Evolutionary conservation across 129 eudicot genomes (phyloP).

Genomic region (Helianthus tuberosus): DNA sequence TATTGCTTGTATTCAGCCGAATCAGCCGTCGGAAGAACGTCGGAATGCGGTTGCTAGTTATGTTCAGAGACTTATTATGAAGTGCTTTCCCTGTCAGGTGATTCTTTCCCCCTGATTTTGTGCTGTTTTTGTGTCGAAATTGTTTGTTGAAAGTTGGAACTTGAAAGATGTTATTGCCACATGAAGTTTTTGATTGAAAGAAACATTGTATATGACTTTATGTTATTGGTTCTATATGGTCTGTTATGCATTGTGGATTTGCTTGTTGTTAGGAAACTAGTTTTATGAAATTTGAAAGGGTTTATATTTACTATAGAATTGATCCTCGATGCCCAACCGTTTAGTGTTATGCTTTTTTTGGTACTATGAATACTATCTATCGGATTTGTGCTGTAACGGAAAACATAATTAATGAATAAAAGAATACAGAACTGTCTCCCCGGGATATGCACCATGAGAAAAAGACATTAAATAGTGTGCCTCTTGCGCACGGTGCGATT

Average conservation of each 20-base stretch:
- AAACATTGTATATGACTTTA: not conserved
- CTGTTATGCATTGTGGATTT: not conserved
- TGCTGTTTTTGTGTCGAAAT: not conserved
- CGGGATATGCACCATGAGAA: too few species aligned
- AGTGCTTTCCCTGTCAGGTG: constrained; percentile 89
- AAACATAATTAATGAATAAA: too few species aligned
- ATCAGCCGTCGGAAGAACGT: constrained; percentile 69
- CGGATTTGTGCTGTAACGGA: too few species aligned
- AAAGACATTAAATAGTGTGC: too few species aligned
- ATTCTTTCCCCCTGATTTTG: not conserved
- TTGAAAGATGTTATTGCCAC: not conserved
- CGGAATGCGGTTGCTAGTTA: constrained; percentile 82
- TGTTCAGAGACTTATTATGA: constrained; percentile 72
- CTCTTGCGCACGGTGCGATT: too few species aligned
- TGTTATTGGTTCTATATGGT: not conserved
- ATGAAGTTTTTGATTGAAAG: not conserved
- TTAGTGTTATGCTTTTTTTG: not conserved
- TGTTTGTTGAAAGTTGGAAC: not conserved
- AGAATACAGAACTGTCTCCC: not conserved
- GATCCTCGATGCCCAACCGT: not conserved
- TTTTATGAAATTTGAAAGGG: not conserved
- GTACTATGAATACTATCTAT: not conserved
- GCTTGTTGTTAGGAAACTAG: not conserved
- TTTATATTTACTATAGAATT: not conserved
- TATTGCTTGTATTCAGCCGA: constrained; percentile 86